Conservation (phyloP, 352 stramenopile species). For the Blastocystis hominis region DNA sequence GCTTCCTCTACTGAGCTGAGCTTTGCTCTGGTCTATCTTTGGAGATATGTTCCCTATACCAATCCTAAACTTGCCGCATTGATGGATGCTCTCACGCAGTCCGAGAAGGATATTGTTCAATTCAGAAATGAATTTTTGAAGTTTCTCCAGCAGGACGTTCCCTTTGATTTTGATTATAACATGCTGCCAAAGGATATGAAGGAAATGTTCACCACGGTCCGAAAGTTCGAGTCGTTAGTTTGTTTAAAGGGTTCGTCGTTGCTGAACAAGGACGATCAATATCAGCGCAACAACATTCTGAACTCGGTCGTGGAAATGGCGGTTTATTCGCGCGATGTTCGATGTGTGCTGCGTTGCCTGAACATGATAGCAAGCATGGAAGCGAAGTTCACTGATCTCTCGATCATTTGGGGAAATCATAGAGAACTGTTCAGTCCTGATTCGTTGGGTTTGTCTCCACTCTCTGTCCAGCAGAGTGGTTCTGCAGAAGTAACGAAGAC, state of each 20-base stretch:
- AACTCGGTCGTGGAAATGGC: background rate
- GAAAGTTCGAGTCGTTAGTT: conserved; percentile 21
- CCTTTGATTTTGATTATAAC: conserved; percentile 20
- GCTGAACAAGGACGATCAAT: background rate
- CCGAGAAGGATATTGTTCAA: background rate
- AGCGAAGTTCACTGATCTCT: conserved; percentile 36
- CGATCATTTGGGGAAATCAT: background rate
- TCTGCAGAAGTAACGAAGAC: conserved; percentile 68
- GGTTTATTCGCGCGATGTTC: background rate
- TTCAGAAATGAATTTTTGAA: background rate
- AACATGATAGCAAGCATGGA: conserved; percentile 2
- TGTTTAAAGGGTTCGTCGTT: conserved; percentile 30
- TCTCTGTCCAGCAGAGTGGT: conserved; percentile 65
- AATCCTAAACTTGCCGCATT: background rate
- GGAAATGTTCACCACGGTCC: background rate
- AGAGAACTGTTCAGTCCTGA: conserved; percentile 72
- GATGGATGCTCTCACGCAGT: background rate
- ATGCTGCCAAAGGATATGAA: background rate
- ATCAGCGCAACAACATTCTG: background rate
- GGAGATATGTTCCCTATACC: background rate
- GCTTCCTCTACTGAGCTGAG: background rate
- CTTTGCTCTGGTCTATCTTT: background rate
- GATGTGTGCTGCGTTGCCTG: conserved; percentile 5
- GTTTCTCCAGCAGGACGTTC: background rate
- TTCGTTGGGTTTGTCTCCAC: conserved; percentile 78